Evolutionary conservation across 2,329 filamentous ascomycete species (phyloP), one percentile per base, ranked within the genome.

Genomic region (Neoscytalidium dimidiatum): DNA sequence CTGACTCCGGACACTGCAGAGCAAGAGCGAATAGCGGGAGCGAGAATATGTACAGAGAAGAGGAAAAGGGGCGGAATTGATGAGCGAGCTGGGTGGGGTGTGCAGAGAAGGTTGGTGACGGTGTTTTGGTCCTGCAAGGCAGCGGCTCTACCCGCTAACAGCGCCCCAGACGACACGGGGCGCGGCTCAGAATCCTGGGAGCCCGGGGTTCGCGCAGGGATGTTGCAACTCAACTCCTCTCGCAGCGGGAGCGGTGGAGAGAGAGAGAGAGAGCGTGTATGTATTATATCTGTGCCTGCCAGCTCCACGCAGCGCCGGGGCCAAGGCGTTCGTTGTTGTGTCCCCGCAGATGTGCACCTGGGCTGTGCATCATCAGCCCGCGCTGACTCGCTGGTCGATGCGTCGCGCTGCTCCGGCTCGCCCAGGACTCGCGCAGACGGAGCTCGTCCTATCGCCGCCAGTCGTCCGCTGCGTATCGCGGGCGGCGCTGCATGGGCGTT

Each of bases 141-240:
- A 28, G 56, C 56, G 56, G 56, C 56, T 60, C 38, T 60, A 60
- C 56, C 56, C 56, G 56, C 56, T 31, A 60, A 60, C 53, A 58
- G 21, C 21, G 23, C 35, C 33, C 51, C n/a, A 21, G 51, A 31
- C 51, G 51, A 56, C 33, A 38, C n/a, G 13, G 51, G 19, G 23
- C 17, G 19, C 29, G 51, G 29, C 31, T 41, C 52, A 57, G 31
- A 33, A 60, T 60, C 56, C 38, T 46, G 38, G 56, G 38, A 4
- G 7, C 38, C 26, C 38, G 38, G 17, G 41, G 35, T n/a, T 44
- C 38, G 28, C 38, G 41, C 56, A 60, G 56, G 56, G 56, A 60
- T 60, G 41, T 17, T 28, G 56, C 56, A 46, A 17, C 11, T 38
- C 41, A 2, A 28, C 53, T 35, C 23, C n/a, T 31, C 5, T 17